Evolutionary conservation across 805 yeast genomes (phyloP).

Genomic region (Pichia occidentalis): DNA sequence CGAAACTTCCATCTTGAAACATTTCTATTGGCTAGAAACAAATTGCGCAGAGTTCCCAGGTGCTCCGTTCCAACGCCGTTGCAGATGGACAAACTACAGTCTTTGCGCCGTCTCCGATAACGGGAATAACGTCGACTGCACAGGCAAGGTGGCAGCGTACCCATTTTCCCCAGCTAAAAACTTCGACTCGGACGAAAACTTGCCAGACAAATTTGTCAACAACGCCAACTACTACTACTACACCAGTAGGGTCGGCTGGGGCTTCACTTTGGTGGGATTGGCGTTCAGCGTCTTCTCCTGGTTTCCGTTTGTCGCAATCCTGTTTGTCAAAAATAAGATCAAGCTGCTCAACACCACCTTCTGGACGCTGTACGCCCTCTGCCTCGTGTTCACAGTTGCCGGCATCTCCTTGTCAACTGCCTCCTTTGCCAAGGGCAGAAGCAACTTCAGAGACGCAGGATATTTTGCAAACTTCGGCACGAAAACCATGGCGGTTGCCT

Average conservation of each 20-base stretch:
- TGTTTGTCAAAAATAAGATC: constrained; percentile 3
- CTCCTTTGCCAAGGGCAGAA: constrained; percentile 47
- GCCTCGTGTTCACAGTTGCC: constrained; percentile 38
- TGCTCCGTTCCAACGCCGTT: constrained; percentile 38
- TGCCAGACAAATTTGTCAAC: constrained; percentile 48
- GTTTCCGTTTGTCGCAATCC: constrained; percentile 27
- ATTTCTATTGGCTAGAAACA: constrained; percentile 76
- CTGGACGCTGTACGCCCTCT: constrained; percentile 16
- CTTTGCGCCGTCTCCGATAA: constrained; percentile 38
- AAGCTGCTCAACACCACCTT: background rate
- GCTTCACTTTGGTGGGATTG: constrained; percentile 54
- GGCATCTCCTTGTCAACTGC: constrained; percentile 49
- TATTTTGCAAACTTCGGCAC: constrained; percentile 38
- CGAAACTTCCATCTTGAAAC: constrained; percentile 40
- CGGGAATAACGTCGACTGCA: constrained; percentile 43
- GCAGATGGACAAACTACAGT: constrained; percentile 80
- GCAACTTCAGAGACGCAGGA: constrained; percentile 40
- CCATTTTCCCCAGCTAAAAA: constrained; percentile 79
- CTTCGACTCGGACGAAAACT: constrained; percentile 42
- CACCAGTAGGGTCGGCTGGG: constrained; percentile 62
- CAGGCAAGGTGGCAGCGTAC: constrained; percentile 59
- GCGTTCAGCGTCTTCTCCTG: constrained; percentile 46
- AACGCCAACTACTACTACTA: constrained; percentile 52
- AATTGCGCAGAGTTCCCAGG: constrained; percentile 51
- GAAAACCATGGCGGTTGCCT: constrained; percentile 51